phyloP scores from a whole-genome alignment of 2,329 filamentous ascomycete species.

The Ophidiomyces ophidiicola region DNA sequence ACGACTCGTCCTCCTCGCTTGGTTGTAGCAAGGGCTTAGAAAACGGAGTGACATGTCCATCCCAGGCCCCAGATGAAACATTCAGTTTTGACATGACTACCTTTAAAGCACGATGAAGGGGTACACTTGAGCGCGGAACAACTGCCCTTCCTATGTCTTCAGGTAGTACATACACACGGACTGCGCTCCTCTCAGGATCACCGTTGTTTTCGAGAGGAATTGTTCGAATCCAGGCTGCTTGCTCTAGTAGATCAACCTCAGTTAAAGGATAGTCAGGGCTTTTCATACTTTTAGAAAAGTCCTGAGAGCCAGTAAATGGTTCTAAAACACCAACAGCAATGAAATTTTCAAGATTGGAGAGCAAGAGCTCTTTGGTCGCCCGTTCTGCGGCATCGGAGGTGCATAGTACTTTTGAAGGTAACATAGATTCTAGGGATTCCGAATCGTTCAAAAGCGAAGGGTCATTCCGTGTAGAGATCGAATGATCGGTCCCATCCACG shows the following conservation, averaged over 20 bases:
- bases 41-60: constrained; percentile 20
- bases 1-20: constrained; percentile 30
- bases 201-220: constrained; percentile 15
- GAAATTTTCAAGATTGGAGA: constrained; percentile 18
- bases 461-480: too few species aligned
- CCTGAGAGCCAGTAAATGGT: constrained; percentile 8
- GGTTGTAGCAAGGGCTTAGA: constrained; percentile 5
- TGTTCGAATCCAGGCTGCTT: constrained; percentile 29
- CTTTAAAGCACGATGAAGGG: constrained; percentile 28
- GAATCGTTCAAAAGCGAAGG: too few species aligned
- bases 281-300: background rate
- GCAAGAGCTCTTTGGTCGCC: constrained; percentile 6
- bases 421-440: background rate
- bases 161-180: constrained; percentile 31
- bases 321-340: constrained; percentile 26
- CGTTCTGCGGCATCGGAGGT: background rate
- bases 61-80: constrained; percentile 29
- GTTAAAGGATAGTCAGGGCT: constrained; percentile 14
- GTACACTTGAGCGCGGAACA: constrained; percentile 24
- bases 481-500: too few species aligned
- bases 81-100: constrained; percentile 32
- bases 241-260: constrained; percentile 22
- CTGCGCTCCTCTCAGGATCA: constrained; percentile 16
- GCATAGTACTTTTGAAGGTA: background rate
- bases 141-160: constrained; percentile 28